Base-by-base conservation (phyloP, 1,284 basidiomycete species). In the Ceratobasidium sp. region DNA sequence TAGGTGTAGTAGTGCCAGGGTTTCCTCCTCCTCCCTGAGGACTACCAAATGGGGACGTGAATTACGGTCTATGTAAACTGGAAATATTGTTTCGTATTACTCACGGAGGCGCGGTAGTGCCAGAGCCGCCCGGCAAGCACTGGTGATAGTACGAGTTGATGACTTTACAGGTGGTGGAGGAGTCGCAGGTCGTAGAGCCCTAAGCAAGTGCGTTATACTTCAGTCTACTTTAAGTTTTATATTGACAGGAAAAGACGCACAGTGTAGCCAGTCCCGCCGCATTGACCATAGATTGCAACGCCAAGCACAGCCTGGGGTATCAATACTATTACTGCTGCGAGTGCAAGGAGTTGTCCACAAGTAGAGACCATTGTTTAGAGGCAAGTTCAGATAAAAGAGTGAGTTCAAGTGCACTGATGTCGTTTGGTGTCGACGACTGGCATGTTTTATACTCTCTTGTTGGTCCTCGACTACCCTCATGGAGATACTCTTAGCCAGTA, bases 71-170 rank as follows among this genome's bases (percentile, higher is more conserved):
- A n/a, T n/a, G n/a, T n/a, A n/a, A n/a, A n/a, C n/a, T n/a, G n/a
- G n/a, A n/a, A n/a, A n/a, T n/a, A n/a, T n/a, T n/a, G n/a, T n/a
- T n/a, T n/a, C n/a, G n/a, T n/a, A n/a, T n/a, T n/a, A n/a, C n/a
- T n/a, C n/a, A n/a, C n/a, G n/a, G n/a, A n/a, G n/a, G n/a, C n/a
- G n/a, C n/a, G n/a, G n/a, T n/a, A n/a, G n/a, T n/a, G n/a, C n/a
- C n/a, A n/a, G n/a, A n/a, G n/a, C n/a, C n/a, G n/a, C n/a, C n/a
- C n/a, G n/a, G n/a, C 56, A 61, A 46, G 56, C 69, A 71, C 40
- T 71, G 69, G 56, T 4, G 61, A 56, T 71, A 71, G 38, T 46
- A 71, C 38, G 42, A 54, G 69, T 71, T 71, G 56, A 71, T 44
- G 3, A 5, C 15, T 4, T 7, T 44, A 42, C 69, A 71, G 38